Percentiles rank a stretch among this genome's conserved stretches.
phyloP scores from a whole-genome alignment of 2,329 filamentous ascomycete species.

The Corynespora cassiicola region DNA sequence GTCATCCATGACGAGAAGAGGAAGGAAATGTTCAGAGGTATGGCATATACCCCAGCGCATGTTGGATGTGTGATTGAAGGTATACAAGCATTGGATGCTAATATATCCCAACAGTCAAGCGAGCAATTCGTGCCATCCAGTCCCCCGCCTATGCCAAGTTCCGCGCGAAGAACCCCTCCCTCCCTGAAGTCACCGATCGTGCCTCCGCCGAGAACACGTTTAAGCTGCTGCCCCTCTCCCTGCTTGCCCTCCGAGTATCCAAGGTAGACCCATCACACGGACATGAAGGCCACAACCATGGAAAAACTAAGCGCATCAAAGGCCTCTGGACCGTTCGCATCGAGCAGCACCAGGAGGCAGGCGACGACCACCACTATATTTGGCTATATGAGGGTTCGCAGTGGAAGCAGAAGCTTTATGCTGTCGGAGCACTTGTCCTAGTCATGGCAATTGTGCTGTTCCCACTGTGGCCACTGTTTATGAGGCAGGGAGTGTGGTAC shows the following conservation, averaged over 20 bases:
- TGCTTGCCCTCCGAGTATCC: slow-evolving; percentile 87
- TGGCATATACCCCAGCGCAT: slow-evolving; percentile 14
- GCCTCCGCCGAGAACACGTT: slow-evolving; percentile 91
- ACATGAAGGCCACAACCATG: slow-evolving; percentile 65
- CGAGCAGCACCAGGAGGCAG: slow-evolving; percentile 91
- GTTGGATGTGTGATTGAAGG: too few relatives aligned
- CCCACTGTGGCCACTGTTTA: slow-evolving; percentile 90
- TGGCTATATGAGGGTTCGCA: slow-evolving; percentile 97
- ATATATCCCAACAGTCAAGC: slow-evolving; percentile 76
- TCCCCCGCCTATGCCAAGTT: slow-evolving; percentile 91
- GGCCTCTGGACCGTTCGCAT: slow-evolving; percentile 96
- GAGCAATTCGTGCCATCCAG: slow-evolving; percentile 87
- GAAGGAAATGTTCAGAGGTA: slow-evolving; percentile 98
- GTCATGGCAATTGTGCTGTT: slow-evolving; percentile 94
- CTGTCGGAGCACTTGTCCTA: slow-evolving; percentile 77
- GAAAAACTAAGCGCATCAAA: slow-evolving; percentile 82
- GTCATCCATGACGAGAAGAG: slow-evolving; percentile 95
- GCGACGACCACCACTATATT: slow-evolving; percentile 89
- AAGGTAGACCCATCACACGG: slow-evolving; percentile 82
- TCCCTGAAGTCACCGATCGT: slow-evolving; percentile 87
- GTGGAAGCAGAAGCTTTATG: slow-evolving; percentile 92
- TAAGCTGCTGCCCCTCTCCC: slow-evolving; percentile 91
- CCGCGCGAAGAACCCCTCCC: slow-evolving; percentile 83
- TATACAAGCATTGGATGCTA: slow-evolving; percentile 4
- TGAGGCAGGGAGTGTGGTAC: slow-evolving; percentile 96